Evolutionary conservation across 352 stramenopile genomes (phyloP), one percentile per base, ranked within the genome.

Genomic region (Pilasporangium apinafurcum): DNA sequence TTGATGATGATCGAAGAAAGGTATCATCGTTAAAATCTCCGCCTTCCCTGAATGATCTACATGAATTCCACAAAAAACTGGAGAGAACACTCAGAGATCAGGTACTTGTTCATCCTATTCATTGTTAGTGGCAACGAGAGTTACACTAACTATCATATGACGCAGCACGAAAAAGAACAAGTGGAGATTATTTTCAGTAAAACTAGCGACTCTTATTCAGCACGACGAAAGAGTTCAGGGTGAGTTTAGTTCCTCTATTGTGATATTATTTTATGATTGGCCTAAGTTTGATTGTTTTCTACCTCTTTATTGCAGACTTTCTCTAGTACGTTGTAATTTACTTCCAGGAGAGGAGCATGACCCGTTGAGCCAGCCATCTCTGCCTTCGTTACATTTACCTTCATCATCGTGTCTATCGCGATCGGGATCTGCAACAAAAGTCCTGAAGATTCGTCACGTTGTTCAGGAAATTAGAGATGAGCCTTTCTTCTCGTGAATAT

Each of bases 391-490:
- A 28, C 37, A 27, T 6, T 35, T 51, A 32, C 41, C 40, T 28
- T 20, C 13, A 7, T 33, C 30, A 17, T 31, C 29, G 16, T 40
- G 5, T 8, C 22, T 28, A n/a, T 10, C 22, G 18, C 34, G 39
- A 27, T 48, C 37, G 12, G 17, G 50, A 31, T 31, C 34, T 28
- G 34, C 55, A 34, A 48, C 58, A 33, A 70, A 71, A 56, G 73
- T 83, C 31, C 67, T 83, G 31, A 81, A 82, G 47, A 87, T 92
- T 30, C 74, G 79, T 8, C 65, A 83, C 24, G 48, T 63, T 25
- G 68, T 92, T 30, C 79, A 92, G 52, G 70, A 87, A 44, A 62
- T 58, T 28, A 62, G 79, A 32, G 79, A 92, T 49, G 71, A 87
- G 40, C 67, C 62, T 20, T 92, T 57, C 29, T 28, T 57, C 35